These are phyloP conservation scores for Candida buenavistaensis DNA, from an alignment of 1,139 yeast species.

Conservation along the genomic window DNA sequence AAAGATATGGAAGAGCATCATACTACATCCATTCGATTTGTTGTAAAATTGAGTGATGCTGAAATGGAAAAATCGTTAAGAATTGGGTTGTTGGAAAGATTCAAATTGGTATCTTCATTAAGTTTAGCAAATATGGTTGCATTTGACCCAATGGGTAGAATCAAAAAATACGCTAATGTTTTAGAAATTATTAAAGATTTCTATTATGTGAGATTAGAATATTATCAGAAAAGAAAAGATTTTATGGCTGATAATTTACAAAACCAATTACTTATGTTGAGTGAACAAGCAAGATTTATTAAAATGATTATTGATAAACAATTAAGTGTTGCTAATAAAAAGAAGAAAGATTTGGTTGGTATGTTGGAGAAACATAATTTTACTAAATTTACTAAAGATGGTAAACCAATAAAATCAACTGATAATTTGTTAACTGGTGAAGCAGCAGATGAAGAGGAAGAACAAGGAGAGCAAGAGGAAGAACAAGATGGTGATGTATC, in stretches of 20 bases:
- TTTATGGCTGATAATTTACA: slow-evolving; percentile 67
- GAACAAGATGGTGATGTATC: slow-evolving; percentile 43
- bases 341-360: slow-evolving; percentile 61
- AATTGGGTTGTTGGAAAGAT: slow-evolving; percentile 80
- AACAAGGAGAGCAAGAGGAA: slow-evolving; percentile 30
- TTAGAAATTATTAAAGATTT: slow-evolving; percentile 82
- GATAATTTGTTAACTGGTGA: slow-evolving; percentile 19
- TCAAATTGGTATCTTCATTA: slow-evolving; percentile 70
- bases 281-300: slow-evolving; percentile 88
- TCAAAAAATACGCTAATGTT: slow-evolving; percentile 75
- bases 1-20: slow-evolving; percentile 96
- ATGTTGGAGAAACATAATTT: slow-evolving; percentile 66
- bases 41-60: slow-evolving; percentile 68
- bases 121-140: slow-evolving; percentile 91
- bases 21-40: slow-evolving; percentile 75
- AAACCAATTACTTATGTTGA: slow-evolving; percentile 69
- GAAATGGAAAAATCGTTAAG: slow-evolving; percentile 80
- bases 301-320: slow-evolving; percentile 81
- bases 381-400: slow-evolving; percentile 72
- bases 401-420: slow-evolving; percentile 45
- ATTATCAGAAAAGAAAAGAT: slow-evolving; percentile 89
- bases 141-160: slow-evolving; percentile 89
- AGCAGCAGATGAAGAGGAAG: slow-evolving; percentile 27
- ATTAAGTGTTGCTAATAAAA: slow-evolving; percentile 71
- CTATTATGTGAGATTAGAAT: slow-evolving; percentile 83